Evolutionary conservation across 768 basidiomycete genomes (phyloP).

Genomic region (Boletus pseudopeckii): DNA sequence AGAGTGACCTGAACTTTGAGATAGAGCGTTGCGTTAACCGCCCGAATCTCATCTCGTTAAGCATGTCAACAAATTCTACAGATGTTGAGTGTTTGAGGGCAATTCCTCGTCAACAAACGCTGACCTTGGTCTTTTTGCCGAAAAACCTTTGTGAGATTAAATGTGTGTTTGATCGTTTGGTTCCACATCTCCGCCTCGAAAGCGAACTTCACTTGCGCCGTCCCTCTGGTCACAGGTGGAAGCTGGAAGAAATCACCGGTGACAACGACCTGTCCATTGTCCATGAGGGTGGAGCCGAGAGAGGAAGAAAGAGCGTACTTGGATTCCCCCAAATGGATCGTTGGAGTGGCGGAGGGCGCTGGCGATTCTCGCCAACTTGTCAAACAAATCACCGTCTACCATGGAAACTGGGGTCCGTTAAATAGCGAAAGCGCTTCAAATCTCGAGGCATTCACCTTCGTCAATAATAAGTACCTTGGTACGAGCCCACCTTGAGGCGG

Average conservation of each 20-base stretch:
- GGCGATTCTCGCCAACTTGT: conserved; percentile 80
- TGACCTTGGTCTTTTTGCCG: conserved; percentile 87
- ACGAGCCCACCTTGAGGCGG: conserved; percentile 72
- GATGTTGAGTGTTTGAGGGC: conserved; percentile 2
- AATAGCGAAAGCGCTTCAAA: neutral
- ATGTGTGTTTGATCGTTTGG: conserved; percentile 70
- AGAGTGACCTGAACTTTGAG: conserved; percentile 63
- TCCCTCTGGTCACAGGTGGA: conserved; percentile 78
- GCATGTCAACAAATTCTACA: conserved; percentile 88
- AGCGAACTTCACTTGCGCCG: conserved; percentile 70
- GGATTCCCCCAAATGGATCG: conserved; percentile 90
- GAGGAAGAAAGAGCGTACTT: conserved; percentile 42
- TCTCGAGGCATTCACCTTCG: conserved; percentile 49
- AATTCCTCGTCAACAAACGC: conserved; percentile 16
- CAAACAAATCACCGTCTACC: conserved; percentile 91
- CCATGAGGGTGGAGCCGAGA: neutral
- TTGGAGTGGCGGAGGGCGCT: conserved; percentile 55
- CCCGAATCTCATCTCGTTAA: conserved; percentile 98
- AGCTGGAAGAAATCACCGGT: conserved; percentile 99
- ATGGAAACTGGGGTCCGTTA: conserved; percentile 72
- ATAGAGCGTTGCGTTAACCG: conserved; percentile 62
- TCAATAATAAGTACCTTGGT: conserved; percentile 84
- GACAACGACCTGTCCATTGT: conserved; percentile 62
- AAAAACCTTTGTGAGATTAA: conserved; percentile 95
- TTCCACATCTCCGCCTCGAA: conserved; percentile 87